phyloP scores from a whole-genome alignment of 768 basidiomycete species.

The Tylopilus subfusipes region DNA sequence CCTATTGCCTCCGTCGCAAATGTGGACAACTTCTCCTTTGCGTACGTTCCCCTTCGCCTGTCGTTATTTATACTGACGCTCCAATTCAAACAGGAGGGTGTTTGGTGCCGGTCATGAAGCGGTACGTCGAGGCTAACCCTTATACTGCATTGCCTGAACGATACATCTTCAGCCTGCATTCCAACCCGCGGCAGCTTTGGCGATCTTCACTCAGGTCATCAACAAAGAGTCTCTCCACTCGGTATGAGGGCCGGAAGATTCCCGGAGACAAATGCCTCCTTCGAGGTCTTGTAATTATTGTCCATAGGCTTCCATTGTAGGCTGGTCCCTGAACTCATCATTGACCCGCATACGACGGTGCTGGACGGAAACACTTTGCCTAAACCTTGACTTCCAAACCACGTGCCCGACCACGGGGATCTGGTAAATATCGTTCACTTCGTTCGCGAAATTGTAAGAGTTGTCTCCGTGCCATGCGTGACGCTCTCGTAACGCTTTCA shows the following conservation, averaged over 20 bases:
- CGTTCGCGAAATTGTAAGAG: no score
- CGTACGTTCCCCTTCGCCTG: constrained; percentile 41
- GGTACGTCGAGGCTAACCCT: constrained; percentile 36
- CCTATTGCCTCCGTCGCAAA: constrained; percentile 59
- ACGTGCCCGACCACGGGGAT: constrained; percentile 15
- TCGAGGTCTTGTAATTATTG: constrained; percentile 62
- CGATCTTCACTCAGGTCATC: constrained; percentile 57
- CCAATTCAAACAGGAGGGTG: not conserved
- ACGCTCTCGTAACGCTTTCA: no score
- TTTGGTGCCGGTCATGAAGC: constrained; percentile 47
- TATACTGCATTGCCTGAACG: not conserved
- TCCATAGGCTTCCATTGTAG: no score
- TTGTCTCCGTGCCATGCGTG: no score
- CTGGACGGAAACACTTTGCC: not conserved
- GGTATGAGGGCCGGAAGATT: constrained; percentile 33
- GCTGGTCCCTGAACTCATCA: not conserved
- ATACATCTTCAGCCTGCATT: constrained; percentile 49
- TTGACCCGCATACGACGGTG: not conserved
- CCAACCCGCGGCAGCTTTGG: constrained; percentile 54
- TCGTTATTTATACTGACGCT: not conserved
- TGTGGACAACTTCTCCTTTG: constrained; percentile 65
- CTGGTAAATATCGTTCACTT: no score
- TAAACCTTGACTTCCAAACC: not conserved
- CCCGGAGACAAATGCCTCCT: constrained; percentile 80
- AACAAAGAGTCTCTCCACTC: constrained; percentile 52